These are phyloP conservation scores for Kazachstania martiniae DNA, from an alignment of 805 yeast genomes.

Conservation along the genomic window DNA sequence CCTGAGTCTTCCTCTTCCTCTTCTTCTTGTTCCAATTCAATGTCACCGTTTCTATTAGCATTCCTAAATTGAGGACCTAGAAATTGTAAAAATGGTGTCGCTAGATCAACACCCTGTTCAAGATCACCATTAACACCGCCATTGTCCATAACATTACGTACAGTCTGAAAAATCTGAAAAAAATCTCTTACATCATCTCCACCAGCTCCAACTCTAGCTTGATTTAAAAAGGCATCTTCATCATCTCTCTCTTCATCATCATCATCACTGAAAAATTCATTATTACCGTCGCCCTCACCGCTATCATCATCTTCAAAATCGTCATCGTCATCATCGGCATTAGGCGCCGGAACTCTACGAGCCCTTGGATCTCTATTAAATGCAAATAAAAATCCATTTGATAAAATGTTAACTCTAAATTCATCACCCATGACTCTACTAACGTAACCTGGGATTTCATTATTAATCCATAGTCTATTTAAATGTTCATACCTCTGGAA, in stretches of 20 bases:
- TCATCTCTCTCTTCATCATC: conserved; percentile 4
- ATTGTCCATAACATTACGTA: conserved; percentile 13
- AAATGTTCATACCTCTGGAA: conserved; percentile 43
- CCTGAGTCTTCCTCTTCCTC: conserved; percentile 4
- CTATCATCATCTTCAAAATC: conserved; percentile 18
- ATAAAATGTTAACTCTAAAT: conserved; percentile 21
- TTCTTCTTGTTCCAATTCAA: conserved; percentile 6
- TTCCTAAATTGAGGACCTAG: conserved; percentile 16
- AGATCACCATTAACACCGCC: conserved; percentile 10
- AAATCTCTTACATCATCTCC: conserved; percentile 19
- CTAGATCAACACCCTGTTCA: conserved; percentile 10
- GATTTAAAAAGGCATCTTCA: too few relatives aligned
- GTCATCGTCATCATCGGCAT: conserved; percentile 11
- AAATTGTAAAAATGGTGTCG: conserved; percentile 15
- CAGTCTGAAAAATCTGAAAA: conserved; percentile 18
- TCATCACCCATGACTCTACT: conserved; percentile 30
- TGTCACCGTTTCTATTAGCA: conserved; percentile 3
- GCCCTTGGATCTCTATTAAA: conserved; percentile 19
- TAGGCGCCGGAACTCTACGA: conserved; percentile 11
- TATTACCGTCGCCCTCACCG: conserved; percentile 15
- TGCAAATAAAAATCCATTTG: conserved; percentile 18
- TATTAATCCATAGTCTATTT: conserved; percentile 51
- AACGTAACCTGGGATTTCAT: conserved; percentile 42
- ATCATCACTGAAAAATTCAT: conserved; percentile 7
- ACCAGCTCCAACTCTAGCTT: conserved; percentile 6